Conservation (phyloP, 768 basidiomycete genomes). For the Xanthoconium stramineum region DNA sequence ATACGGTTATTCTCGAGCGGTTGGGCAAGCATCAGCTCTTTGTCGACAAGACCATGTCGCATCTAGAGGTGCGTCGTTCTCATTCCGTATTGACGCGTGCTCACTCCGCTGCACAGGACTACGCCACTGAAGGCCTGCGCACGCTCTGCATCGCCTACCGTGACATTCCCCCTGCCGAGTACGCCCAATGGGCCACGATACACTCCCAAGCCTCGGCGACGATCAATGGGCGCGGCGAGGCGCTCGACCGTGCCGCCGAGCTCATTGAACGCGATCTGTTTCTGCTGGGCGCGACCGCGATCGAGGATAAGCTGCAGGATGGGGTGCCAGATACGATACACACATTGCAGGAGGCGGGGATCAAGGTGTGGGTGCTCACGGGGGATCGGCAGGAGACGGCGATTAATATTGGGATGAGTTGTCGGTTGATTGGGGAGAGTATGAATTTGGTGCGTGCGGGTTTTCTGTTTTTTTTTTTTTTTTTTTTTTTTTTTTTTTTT, state of each 20-base stretch:
- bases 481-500: too few relatives aligned
- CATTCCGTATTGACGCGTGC: too few relatives aligned
- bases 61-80: constrained; percentile 71
- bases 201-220: constrained; percentile 94
- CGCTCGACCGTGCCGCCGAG: constrained; percentile 91
- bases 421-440: constrained; percentile 93
- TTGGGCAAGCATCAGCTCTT: constrained; percentile 81
- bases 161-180: constrained; percentile 89
- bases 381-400: constrained; percentile 99
- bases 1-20: constrained; percentile 94
- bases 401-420: constrained; percentile 98
- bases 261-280: constrained; percentile 93
- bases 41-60: constrained; percentile 80
- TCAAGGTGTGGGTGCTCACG: constrained; percentile 99
- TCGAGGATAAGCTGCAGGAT: constrained; percentile 98
- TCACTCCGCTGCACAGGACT: constrained; percentile 53
- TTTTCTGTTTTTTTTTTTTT: too few relatives aligned
- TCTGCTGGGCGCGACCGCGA: constrained; percentile 92
- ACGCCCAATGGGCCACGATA: constrained; percentile 81
- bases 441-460: constrained; percentile 74
- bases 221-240: constrained; percentile 92
- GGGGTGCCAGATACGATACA: constrained; percentile 98
- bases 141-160: constrained; percentile 96
- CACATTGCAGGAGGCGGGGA: constrained; percentile 95
- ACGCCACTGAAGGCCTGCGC: constrained; percentile 94